These are phyloP conservation scores for Phytophthora constricta DNA, from an alignment of 352 stramenopile genomes.

Conservation along the genomic window DNA sequence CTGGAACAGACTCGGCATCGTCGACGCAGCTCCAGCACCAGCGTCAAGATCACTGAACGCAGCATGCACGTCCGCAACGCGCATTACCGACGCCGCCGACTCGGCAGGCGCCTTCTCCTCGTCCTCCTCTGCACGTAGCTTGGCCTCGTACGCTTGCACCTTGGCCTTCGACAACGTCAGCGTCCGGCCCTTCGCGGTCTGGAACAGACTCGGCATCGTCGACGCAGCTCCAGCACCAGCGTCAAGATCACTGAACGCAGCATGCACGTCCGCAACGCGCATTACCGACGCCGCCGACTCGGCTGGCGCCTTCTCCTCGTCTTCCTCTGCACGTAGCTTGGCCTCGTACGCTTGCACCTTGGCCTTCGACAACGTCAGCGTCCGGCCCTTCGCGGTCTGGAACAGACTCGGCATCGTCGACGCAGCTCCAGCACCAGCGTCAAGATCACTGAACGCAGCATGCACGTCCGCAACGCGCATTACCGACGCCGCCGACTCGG, in stretches of 20 bases:
- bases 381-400: conserved; percentile 40
- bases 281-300: no score
- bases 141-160: conserved; percentile 28
- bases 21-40: neutral
- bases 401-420: conserved; percentile 32
- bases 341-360: conserved; percentile 36
- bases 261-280: no score
- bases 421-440: neutral
- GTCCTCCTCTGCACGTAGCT: conserved; percentile 24
- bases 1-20: conserved; percentile 25
- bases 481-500: neutral
- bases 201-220: conserved; percentile 31
- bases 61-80: neutral
- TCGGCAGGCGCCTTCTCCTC: neutral
- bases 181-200: conserved; percentile 32
- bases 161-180: conserved; percentile 34
- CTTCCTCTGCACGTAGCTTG: conserved; percentile 22
- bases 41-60: neutral
- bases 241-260: no score
- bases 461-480: neutral
- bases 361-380: conserved; percentile 36
- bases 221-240: no score
- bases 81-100: neutral
- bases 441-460: neutral
- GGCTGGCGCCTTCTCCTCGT: no score